Evolutionary conservation across 257 asterid genomes (phyloP), one percentile per base, ranked within the genome.

Genomic region (Vinca minor): DNA sequence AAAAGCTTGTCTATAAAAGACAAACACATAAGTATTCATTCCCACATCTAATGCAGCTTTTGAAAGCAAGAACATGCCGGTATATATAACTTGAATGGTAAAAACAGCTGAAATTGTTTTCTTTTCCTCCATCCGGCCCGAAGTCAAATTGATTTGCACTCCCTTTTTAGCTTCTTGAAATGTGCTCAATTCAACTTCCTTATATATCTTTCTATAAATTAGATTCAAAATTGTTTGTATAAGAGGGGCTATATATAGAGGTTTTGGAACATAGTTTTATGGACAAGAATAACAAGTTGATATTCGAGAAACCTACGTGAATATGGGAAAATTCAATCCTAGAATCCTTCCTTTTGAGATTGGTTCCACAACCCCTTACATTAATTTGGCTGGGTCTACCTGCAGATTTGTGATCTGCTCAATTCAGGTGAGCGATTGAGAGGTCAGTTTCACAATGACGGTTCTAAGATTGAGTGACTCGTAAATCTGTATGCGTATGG

Each of bases 41-140:
- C 97, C 97, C 25, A 79, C 93, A 63, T 84, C 88, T 15, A 90
- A 84, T 8, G 97, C 95, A 67, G 84, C 80, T 76, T 87, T 90
- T 0, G 97, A 81, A 12, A 90, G 83, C 78, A 90, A 65, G 87
- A 87, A 87, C 78, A 85, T 84, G 21, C 87, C 96, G 0, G 95
- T 87, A 42, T 90, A 90, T 0, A 85, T 73, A 6, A 70, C 23
- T 50, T 90, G 89, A 75, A 85, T 77, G 0, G 65, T 55, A 31
- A 85, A 2, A 49, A 87, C 82, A 18, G 74, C 94, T 38, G 78
- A 18, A 32, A 70, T 62, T 3, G 78, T 66, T 63, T 77, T 83
- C 59, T 74, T 78, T 67, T 18, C 83, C 50, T 39, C 88, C 91
- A 69, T 77, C 32, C 7, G 3, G 7, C 7, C 3, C 3, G 3